Conservation (phyloP, 2,329 filamentous ascomycete species). For the Sclerotinia sclerotiorum region DNA sequence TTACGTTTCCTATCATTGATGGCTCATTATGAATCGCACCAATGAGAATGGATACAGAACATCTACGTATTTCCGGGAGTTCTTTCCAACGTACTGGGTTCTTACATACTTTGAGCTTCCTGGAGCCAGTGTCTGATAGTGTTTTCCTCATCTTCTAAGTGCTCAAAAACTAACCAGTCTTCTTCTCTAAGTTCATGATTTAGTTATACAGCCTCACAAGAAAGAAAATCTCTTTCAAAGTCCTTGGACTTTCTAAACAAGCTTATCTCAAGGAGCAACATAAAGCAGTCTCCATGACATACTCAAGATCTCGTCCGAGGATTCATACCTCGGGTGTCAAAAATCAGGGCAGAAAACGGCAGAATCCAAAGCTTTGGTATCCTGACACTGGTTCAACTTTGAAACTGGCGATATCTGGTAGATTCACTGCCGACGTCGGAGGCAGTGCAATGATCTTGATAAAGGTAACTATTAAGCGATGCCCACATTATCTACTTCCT, state of each 20-base stretch:
- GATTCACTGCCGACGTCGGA: conserved; percentile 5
- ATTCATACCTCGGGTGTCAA: not conserved
- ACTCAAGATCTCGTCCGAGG: not conserved
- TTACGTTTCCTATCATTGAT: not conserved
- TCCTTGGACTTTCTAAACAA: not conserved
- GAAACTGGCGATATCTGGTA: not conserved
- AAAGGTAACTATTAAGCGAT: not conserved
- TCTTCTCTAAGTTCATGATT: not conserved
- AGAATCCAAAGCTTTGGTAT: no score
- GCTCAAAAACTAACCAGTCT: not conserved
- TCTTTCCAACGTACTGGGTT: not conserved
- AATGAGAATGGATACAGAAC: not conserved
- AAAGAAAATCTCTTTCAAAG: not conserved
- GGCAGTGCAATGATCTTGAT: not conserved
- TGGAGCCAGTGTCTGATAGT: not conserved
- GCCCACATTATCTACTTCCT: not conserved
- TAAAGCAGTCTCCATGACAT: not conserved
- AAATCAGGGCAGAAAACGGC: not conserved
- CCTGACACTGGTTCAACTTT: not conserved
- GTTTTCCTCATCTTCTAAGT: not conserved
- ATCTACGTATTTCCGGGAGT: no score
- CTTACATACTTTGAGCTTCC: not conserved
- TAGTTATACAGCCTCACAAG: not conserved
- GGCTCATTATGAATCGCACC: not conserved
- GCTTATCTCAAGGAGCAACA: not conserved